Conservation (phyloP, 352 stramenopile genomes). For the Pilasporangium apinafurcum region DNA sequence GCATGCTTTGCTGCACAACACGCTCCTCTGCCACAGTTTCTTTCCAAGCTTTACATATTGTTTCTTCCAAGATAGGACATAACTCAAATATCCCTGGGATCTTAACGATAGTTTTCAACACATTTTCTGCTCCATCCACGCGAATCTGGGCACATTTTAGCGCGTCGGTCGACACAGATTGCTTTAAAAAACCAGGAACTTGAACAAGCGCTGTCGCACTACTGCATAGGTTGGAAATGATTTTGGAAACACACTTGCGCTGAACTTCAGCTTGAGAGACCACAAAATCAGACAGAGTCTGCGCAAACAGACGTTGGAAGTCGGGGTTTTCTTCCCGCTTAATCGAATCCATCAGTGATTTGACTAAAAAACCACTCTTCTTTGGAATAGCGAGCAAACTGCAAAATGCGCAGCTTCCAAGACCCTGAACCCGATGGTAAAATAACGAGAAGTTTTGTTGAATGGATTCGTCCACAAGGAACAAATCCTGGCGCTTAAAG, state of each 20-base stretch:
- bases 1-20: constrained; percentile 38
- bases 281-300: constrained; percentile 52
- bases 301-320: constrained; percentile 38
- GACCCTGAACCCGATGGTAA: constrained; percentile 50
- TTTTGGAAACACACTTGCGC: constrained; percentile 70
- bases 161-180: constrained; percentile 4
- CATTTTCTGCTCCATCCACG: constrained; percentile 31
- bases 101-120: constrained; percentile 34
- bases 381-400: constrained; percentile 53
- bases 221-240: constrained; percentile 74
- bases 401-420: constrained; percentile 56
- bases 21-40: constrained; percentile 12
- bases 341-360: constrained; percentile 72
- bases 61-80: constrained; percentile 24
- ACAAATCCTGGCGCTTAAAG: constrained; percentile 78
- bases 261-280: constrained; percentile 37
- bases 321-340: constrained; percentile 48
- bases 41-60: constrained; percentile 30
- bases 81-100: constrained; percentile 24
- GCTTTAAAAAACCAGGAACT: too few relatives aligned
- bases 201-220: constrained; percentile 37
- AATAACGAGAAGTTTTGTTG: constrained; percentile 43
- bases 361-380: constrained; percentile 73
- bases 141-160: constrained; percentile 27
- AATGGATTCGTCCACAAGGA: constrained; percentile 65